Evolutionary conservation across 805 yeast species (phyloP).

Genomic region (Saturnispora besseyi): DNA sequence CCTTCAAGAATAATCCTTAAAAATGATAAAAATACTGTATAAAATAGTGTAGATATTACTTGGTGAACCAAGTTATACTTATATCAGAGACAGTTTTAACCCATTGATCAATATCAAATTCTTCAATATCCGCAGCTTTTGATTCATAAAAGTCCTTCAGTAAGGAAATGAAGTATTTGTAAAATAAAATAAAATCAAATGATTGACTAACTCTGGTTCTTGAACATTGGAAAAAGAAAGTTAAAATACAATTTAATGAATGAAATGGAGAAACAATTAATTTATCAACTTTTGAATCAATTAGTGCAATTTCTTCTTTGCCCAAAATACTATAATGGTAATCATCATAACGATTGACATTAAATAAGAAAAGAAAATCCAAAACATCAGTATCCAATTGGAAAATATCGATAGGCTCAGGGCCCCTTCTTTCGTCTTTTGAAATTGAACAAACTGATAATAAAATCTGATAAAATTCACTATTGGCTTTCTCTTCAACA

Average conservation of each 20-base stretch:
- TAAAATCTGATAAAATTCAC: background rate
- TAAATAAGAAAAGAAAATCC: slow-evolving; percentile 4
- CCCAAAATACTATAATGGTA: background rate
- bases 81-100: background rate
- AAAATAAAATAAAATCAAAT: slow-evolving; percentile 21
- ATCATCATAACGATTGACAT: background rate
- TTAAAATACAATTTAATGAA: slow-evolving; percentile 19
- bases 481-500: slow-evolving; percentile 2
- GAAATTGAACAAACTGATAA: background rate
- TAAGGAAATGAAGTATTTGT: slow-evolving; percentile 19
- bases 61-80: background rate
- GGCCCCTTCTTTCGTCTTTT: background rate
- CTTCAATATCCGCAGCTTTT: background rate
- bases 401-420: slow-evolving; percentile 9
- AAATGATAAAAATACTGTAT: too few relatives aligned
- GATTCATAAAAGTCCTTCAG: slow-evolving; percentile 9
- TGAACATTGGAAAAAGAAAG: slow-evolving; percentile 25
- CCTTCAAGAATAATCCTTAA: too few relatives aligned
- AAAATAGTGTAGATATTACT: too few relatives aligned
- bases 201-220: slow-evolving; percentile 21
- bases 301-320: background rate
- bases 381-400: slow-evolving; percentile 4
- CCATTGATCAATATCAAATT: slow-evolving; percentile 9
- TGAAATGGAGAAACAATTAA: slow-evolving; percentile 14
- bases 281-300: slow-evolving; percentile 9